Base-by-base conservation (phyloP, 257 asterid species). In the Anisodus tanguticus region DNA sequence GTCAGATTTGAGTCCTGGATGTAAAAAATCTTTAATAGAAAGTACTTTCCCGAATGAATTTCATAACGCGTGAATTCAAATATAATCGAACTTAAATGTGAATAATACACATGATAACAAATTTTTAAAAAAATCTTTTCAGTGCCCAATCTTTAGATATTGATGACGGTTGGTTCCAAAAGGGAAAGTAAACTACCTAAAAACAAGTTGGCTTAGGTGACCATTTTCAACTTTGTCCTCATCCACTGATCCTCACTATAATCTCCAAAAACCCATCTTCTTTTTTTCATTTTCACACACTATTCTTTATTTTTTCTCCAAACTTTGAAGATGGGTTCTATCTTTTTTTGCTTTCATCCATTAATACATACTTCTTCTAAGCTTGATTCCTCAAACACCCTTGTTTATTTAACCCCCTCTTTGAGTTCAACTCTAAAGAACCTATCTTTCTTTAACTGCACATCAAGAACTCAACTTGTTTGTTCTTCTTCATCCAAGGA, bases 401-500 rank as follows among this genome's bases (percentile, higher is more conserved):
- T 86, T 62, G 6, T 81, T 79, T 86, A 82, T 49, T 53, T 71
- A 26, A 72, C 76, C 80, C 35, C 83, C 70, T 43, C 58, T 51
- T 68, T 80, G 12, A 68, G 9, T 62, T 9, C 86, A 37, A 84
- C 26, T 62, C 78, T 83, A n/a, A 85, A 80, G 60, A 86, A 80
- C 70, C 17, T 82, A 6, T 68, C 84, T 80, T 86, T 87, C 43
- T 62, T 83, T 45, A 83, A 67, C 26, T 60, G 62, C 59, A 72
- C 60, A 5, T 68, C 49, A 85, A 87, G 49, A 81, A 80, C 77
- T 35, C 86, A 71, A 49, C 49, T 87, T 69, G 81, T 66, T 3
- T 84, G 92, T 86, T 88, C 92, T 8, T 88, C 92, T 39, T 79
- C 95, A 49, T 79, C 88, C 2, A 88, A 85, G 35, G 90, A 91